Conservation (phyloP, 495 filamentous ascomycete species). For the Podospora anserina region DNA sequence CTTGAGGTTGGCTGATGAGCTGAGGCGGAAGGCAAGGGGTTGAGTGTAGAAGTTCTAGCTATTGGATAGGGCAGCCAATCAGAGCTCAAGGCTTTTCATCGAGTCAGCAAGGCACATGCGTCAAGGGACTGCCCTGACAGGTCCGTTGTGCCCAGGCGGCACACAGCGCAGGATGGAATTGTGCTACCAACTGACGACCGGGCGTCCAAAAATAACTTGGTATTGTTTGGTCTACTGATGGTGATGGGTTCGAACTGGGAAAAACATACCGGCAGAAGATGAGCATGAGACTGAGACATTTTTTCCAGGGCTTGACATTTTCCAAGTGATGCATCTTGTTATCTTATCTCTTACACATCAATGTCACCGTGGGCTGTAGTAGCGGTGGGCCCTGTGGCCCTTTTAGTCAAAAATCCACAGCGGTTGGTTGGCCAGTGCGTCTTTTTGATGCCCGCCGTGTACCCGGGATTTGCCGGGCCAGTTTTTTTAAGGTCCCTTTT, state of each 20-base stretch:
- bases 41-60: slow-evolving; percentile 13
- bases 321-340: neutral
- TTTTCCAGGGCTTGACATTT: neutral
- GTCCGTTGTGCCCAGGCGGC: slow-evolving; percentile 9
- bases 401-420: neutral
- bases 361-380: too few species aligned
- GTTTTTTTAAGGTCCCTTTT: slow-evolving; percentile 26
- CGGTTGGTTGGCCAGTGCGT: neutral
- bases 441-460: slow-evolving; percentile 18
- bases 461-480: slow-evolving; percentile 34
- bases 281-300: neutral
- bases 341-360: neutral
- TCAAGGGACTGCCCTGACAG: slow-evolving; percentile 29
- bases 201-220: neutral
- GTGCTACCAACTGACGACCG: neutral
- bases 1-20: slow-evolving; percentile 67
- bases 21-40: slow-evolving; percentile 36
- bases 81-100: slow-evolving; percentile 11
- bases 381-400: neutral
- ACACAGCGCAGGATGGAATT: neutral
- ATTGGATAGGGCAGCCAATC: slow-evolving; percentile 21
- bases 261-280: neutral
- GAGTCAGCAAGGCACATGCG: slow-evolving; percentile 35
- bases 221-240: neutral
- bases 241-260: neutral